These are phyloP conservation scores for Umbilicus rupestris DNA, from an alignment of 164 flowering plant species.

Conservation along the genomic window DNA sequence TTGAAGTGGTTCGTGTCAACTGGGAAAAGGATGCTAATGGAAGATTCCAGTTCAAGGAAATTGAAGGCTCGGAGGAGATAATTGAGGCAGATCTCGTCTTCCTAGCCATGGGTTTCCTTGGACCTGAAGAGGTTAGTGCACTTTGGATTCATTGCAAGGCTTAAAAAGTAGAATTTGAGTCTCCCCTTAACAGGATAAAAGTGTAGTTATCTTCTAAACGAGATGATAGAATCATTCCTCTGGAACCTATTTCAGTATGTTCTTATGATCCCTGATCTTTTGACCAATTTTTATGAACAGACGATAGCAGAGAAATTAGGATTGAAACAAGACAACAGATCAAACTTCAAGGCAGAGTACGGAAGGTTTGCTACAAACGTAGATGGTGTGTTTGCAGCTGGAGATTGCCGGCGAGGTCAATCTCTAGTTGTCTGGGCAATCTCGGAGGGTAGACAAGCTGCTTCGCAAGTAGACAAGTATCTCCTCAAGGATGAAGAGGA, in stretches of 20 bases:
- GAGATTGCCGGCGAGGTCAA: conserved; percentile 95
- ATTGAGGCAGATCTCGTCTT: conserved; percentile 83
- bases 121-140: conserved; percentile 80
- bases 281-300: conserved; percentile 32
- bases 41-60: conserved; percentile 70
- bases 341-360: conserved; percentile 89
- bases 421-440: conserved; percentile 99
- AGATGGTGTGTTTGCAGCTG: conserved; percentile 93
- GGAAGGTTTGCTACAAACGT: conserved; percentile 77
- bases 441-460: conserved; percentile 88
- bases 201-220: background rate
- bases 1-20: conserved; percentile 65
- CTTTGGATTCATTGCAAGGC: no score
- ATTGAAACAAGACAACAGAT: conserved; percentile 65
- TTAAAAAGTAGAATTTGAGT: background rate
- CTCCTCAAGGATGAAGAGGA: conserved; percentile 27
- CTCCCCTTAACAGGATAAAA: background rate
- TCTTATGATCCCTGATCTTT: background rate
- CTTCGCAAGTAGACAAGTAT: conserved; percentile 73
- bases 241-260: background rate
- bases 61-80: conserved; percentile 76
- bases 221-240: background rate
- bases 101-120: conserved; percentile 99
- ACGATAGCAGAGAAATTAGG: conserved; percentile 65
- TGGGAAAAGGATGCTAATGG: conserved; percentile 97